Percentiles rank a stretch among this genome's conserved stretches.
phyloP scores from a whole-genome alignment of 1,284 basidiomycete genomes.

The Cystobasidium sp. region DNA sequence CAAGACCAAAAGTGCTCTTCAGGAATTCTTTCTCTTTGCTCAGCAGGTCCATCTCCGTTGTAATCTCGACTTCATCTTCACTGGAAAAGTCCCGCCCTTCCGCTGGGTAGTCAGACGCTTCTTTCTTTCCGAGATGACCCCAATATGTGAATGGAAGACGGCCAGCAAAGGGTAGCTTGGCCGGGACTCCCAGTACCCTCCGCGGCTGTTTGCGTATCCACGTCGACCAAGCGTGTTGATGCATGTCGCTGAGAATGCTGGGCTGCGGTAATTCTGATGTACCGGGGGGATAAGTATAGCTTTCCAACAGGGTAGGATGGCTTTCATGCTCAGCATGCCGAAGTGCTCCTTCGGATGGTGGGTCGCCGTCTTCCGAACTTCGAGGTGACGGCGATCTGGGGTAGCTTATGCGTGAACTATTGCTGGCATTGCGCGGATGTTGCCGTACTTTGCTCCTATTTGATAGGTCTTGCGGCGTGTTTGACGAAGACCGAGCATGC shows the following conservation, averaged over 20 bases:
- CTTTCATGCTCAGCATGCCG: background rate
- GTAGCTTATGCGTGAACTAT: too few relatives aligned
- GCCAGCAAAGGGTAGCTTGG: constrained; percentile 20
- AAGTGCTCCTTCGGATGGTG: too few relatives aligned
- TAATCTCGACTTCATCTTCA: background rate
- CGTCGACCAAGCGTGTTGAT: background rate
- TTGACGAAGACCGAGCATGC: background rate
- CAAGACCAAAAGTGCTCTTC: constrained; percentile 55
- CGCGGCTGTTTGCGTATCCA: constrained; percentile 32
- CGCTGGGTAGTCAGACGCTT: background rate
- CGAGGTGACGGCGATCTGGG: too few relatives aligned
- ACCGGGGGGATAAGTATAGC: constrained; percentile 33
- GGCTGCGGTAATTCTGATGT: background rate
- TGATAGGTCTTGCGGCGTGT: constrained; percentile 8
- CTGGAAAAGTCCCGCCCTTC: background rate
- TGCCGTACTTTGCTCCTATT: background rate
- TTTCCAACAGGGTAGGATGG: constrained; percentile 3
- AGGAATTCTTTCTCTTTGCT: constrained; percentile 20
- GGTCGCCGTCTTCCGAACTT: too few relatives aligned
- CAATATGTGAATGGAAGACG: constrained; percentile 23
- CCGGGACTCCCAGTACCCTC: constrained; percentile 23
- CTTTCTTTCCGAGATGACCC: background rate
- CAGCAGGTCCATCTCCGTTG: background rate
- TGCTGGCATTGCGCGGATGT: background rate
- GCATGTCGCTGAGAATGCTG: background rate